Base-by-base conservation (phyloP, 148 eudicot species). In the Vaccinium myrtillus region DNA sequence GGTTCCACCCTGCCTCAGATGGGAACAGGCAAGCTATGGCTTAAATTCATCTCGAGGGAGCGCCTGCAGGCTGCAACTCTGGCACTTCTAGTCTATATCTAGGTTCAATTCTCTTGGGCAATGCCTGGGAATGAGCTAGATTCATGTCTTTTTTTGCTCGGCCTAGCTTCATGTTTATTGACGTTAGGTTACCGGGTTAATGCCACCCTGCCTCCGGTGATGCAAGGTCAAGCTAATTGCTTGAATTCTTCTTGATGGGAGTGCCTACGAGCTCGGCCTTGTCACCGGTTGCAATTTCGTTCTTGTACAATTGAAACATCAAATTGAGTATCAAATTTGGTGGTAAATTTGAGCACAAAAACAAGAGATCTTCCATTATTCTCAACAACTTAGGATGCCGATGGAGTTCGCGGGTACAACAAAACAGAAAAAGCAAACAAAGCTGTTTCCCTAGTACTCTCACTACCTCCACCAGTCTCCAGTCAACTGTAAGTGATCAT, bases 321-420 rank as follows among this genome's bases (percentile, higher is more conserved):
- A n/a, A 10, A 8, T 63, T 63, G 27, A 67, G 73, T 43, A 63
- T 63, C 10, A n/a, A 10, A 8, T 63, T 63, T 10, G 25, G 73
- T 10, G 25, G 73, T 67, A 30, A 30, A 69, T 11, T 16, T 14
- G 15, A 32, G 61, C 43, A 25, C 81, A 4, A 78, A 48, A 78
- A 25, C 21, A 78, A 30, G 14, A 8, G 63, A 78, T 27, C 81
- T 54, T 78, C 61, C 81, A 30, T 78, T 78, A 78, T 78, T 78
- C 18, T 27, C 19, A 23, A 77, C 63, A 54, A 78, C 19, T 15
- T 9, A 56, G 81, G 46, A 78, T 30, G 58, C 58, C 8, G 23
- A 56, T 14, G 65, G 43, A 53, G 81, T 78, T 27, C 18, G 21
- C 19, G 19, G 61, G 46, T 78, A 78, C 81, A 25, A 25, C 61